These are phyloP conservation scores for Ogataea kodamae DNA, from an alignment of 805 yeast genomes.

Conservation along the genomic window DNA sequence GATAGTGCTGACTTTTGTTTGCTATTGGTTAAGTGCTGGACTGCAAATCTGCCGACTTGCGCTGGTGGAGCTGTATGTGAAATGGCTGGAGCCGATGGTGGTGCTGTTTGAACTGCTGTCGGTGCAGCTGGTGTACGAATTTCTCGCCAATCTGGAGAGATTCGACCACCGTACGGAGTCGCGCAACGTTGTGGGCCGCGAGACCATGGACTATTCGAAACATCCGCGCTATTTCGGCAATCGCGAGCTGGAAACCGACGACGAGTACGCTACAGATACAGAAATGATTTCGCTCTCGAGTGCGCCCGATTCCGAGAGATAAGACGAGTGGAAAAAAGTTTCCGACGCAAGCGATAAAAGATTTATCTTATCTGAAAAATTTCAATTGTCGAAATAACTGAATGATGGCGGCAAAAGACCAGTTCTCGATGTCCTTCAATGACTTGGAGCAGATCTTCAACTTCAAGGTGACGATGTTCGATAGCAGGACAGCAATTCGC, in stretches of 20 bases:
- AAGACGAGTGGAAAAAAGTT: neutral
- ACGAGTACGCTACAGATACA: constrained; percentile 2
- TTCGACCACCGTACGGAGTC: constrained; percentile 49
- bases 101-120: constrained; percentile 48
- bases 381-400: neutral
- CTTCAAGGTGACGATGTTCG: constrained; percentile 21
- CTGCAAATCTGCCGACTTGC: constrained; percentile 26
- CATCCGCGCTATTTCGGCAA: neutral
- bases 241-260: neutral
- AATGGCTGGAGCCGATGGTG: constrained; percentile 46
- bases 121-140: constrained; percentile 60
- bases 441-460: constrained; percentile 25
- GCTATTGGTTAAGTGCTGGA: constrained; percentile 36
- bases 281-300: constrained; percentile 5
- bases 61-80: constrained; percentile 37
- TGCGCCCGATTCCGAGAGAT: neutral
- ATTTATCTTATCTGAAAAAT: constrained; percentile 1
- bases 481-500: constrained; percentile 2
- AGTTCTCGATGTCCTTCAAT: constrained; percentile 20
- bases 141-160: constrained; percentile 53
- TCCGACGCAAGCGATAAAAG: constrained; percentile 3
- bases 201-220: constrained; percentile 24
- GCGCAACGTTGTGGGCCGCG: constrained; percentile 60
- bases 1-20: constrained; percentile 39
- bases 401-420: constrained; percentile 5